These are phyloP conservation scores for Neonothopanus nambi DNA, from an alignment of 1,284 basidiomycete genomes.

Conservation along the genomic window DNA sequence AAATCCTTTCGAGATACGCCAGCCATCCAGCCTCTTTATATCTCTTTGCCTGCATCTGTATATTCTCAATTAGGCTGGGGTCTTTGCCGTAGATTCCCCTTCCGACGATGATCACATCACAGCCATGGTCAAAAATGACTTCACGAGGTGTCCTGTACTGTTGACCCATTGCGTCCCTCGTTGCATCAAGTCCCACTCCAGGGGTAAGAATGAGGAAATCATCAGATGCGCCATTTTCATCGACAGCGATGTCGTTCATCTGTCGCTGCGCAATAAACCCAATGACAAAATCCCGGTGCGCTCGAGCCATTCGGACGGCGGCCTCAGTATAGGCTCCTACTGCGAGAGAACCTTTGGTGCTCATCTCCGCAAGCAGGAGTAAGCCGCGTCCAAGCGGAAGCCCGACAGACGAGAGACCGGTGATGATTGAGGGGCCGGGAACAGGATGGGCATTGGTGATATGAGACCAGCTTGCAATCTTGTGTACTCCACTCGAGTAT, in stretches of 20 bases:
- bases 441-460: conserved; percentile 97
- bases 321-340: conserved; percentile 83
- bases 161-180: conserved; percentile 91
- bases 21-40: conserved; percentile 91
- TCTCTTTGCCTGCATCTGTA: conserved; percentile 73
- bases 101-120: conserved; percentile 98
- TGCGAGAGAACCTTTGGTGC: conserved; percentile 85
- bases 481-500: conserved; percentile 92
- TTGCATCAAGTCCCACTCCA: conserved; percentile 85
- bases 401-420: conserved; percentile 86
- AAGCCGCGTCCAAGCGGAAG: conserved; percentile 84
- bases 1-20: conserved; percentile 73
- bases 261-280: conserved; percentile 93
- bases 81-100: conserved; percentile 90
- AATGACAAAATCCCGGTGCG: conserved; percentile 83
- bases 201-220: conserved; percentile 92
- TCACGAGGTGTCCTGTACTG: conserved; percentile 93
- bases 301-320: conserved; percentile 86
- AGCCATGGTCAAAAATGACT: conserved; percentile 84
- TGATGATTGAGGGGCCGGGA: conserved; percentile 91
- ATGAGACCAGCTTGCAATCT: conserved; percentile 95
- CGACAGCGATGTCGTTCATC: conserved; percentile 67
- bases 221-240: conserved; percentile 31
- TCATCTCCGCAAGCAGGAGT: conserved; percentile 96
- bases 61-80: conserved; percentile 48